A percentile compares a stretch with the other conserved stretches of the same genome.
Evolutionary conservation across 495 filamentous ascomycete species (phyloP).

Genomic region (Lophium mytilinum): DNA sequence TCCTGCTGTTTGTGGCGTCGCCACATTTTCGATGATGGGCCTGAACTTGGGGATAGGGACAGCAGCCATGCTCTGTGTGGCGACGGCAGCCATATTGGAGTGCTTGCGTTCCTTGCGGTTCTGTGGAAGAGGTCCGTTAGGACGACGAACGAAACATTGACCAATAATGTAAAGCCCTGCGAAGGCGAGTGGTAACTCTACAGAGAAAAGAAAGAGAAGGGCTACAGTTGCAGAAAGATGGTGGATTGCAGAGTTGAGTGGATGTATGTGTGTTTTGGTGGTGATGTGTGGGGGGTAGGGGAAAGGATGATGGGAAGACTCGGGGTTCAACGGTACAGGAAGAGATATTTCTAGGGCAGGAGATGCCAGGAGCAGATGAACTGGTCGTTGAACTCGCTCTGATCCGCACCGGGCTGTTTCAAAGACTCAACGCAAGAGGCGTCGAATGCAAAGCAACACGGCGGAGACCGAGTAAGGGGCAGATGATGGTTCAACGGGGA

Average conservation of each 20-base stretch:
- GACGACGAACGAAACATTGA: background rate
- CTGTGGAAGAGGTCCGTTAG: background rate
- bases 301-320: background rate
- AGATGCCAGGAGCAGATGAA: too few species aligned
- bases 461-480: too few species aligned
- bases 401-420: too few species aligned
- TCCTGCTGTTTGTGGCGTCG: slow-evolving; percentile 5
- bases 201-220: background rate
- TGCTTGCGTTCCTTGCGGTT: background rate
- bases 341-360: too few species aligned
- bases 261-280: background rate
- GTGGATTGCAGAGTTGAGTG: background rate
- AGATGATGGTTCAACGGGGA: too few species aligned
- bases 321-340: too few species aligned
- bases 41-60: slow-evolving; percentile 16
- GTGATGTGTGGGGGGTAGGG: background rate
- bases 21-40: slow-evolving; percentile 25
- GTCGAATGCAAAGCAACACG: too few species aligned
- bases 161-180: background rate
- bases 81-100: slow-evolving; percentile 12
- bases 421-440: too few species aligned
- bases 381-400: too few species aligned
- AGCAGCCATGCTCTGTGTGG: slow-evolving; percentile 8
- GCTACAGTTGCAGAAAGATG: background rate
- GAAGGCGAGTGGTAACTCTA: background rate